Evolutionary conservation across 306 rosid genomes (phyloP), one percentile per base, ranked within the genome.

Genomic region (Nissolia schottii): DNA sequence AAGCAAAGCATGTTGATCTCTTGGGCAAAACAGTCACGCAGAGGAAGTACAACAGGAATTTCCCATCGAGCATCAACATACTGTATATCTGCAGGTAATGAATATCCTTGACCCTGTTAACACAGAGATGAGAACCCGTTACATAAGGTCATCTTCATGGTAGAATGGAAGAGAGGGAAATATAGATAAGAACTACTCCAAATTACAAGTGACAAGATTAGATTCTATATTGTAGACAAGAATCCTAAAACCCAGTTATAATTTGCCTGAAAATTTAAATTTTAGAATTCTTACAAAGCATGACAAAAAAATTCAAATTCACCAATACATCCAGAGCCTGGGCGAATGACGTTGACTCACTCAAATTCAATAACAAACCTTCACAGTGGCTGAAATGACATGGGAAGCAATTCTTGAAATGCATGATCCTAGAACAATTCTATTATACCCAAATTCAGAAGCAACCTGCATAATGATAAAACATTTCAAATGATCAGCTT

Each of bases 51-150:
- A 64, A 89, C 80, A 18, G 98, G 97, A 74, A 86, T 66, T 70
- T 86, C 89, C 96, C 91, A 83, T 78, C 97, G 87, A 38, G 96
- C 85, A 75, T 93, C 98, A 41, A 89, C 92, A 85, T 93, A 91
- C 76, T 91, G 97, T 77, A 91, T 85, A 86, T 93, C 96, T 45
- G 92, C 98, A 16, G 98, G 92, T 74, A 90, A 73, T 14, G 96
- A 93, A 85, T 90, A 93, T 45, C 98, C 96, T 74, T 93, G 91
- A 45, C 96, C 98, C 98, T 90, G 85, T 82, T 65, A 63, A 80
- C 72, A 74, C 55, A 54, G 31, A 48, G 20, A 71, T 6, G n/a
- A 70, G 48, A 54, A 48, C 15, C 64, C n/a, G 28, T 53, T 7
- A 63, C 24, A 45, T 25, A 20, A 32, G 64, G 51, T 14, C 20